A percentile compares a stretch with the other conserved stretches of the same genome.
Evolutionary conservation across 2,329 filamentous ascomycete species (phyloP).

Genomic region (Colletotrichum gloeosporioides): DNA sequence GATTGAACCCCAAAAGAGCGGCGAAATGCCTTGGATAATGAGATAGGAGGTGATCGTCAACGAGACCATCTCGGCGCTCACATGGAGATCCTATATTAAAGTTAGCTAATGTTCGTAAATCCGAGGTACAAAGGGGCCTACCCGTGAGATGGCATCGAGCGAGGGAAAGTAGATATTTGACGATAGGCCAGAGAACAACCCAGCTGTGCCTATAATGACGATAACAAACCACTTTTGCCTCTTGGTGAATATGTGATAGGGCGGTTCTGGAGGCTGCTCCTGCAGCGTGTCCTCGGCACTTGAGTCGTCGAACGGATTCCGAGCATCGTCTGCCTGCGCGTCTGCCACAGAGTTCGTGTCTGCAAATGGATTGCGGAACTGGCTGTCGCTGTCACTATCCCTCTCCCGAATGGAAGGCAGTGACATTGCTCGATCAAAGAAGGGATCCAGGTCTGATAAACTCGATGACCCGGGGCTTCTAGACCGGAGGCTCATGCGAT

Average conservation of each 20-base stretch:
- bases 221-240: conserved; percentile 51
- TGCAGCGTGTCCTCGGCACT: background rate
- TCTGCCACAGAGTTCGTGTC: background rate
- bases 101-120: background rate
- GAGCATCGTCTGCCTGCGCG: background rate
- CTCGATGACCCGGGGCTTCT: background rate
- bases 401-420: background rate
- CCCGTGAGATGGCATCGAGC: conserved; percentile 40
- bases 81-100: conserved; percentile 29
- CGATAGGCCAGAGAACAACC: conserved; percentile 57
- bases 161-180: conserved; percentile 58
- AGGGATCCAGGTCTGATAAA: background rate
- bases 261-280: background rate
- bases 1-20: conserved; percentile 52
- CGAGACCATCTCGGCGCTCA: conserved; percentile 35
- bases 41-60: conserved; percentile 53
- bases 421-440: background rate
- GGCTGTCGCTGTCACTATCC: background rate
- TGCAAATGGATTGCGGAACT: background rate
- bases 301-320: background rate
- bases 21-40: conserved; percentile 55
- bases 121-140: background rate
- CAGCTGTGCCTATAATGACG: conserved; percentile 53
- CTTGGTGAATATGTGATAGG: conserved; percentile 39
- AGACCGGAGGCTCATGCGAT: background rate